Evolutionary conservation across 805 yeast species (phyloP).

Genomic region (Vanderwaltozyma polyspora): DNA sequence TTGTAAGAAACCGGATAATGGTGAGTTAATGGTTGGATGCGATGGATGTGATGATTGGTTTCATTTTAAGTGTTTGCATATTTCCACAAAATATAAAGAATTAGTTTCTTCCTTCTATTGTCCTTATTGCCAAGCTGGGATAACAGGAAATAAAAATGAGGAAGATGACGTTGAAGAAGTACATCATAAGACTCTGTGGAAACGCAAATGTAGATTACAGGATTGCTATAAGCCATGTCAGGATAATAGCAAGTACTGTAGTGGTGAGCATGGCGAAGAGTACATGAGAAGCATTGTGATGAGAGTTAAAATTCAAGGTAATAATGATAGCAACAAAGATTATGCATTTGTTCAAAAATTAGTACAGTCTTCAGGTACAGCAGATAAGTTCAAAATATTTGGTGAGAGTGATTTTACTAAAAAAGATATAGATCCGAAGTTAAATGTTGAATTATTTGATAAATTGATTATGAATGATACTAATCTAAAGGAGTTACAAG

Average conservation of each 20-base stretch:
- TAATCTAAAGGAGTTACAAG: conserved; percentile 9
- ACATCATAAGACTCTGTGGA: conserved; percentile 58
- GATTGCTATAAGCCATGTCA: conserved; percentile 34
- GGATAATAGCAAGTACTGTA: conserved; percentile 57
- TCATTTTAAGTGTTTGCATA: conserved; percentile 67
- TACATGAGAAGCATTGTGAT: conserved; percentile 10
- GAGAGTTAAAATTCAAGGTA: conserved; percentile 1
- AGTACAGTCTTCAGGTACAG: conserved; percentile 4
- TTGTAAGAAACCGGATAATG: conserved; percentile 69
- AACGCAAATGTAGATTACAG: conserved; percentile 56
- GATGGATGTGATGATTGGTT: conserved; percentile 95
- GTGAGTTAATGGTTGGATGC: conserved; percentile 84
- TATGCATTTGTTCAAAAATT: conserved; percentile 9
- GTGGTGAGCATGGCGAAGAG: conserved; percentile 52
- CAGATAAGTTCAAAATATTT: conserved; percentile 9
- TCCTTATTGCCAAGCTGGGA: conserved; percentile 49
- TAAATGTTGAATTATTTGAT: conserved; percentile 10
- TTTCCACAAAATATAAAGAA: conserved; percentile 39
- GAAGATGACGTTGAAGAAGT: conserved; percentile 6
- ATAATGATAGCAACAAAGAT: conserved; percentile 2
- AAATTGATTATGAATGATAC: conserved; percentile 11
- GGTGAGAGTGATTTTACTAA: conserved; percentile 15
- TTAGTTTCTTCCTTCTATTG: conserved; percentile 61
- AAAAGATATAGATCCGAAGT: conserved; percentile 7
- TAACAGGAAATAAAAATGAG: conserved; percentile 22